A percentile compares a stretch with the other conserved stretches of the same genome.
Conservation (phyloP, 1,139 yeast genomes). For the Suhomyces ambrosiae region DNA sequence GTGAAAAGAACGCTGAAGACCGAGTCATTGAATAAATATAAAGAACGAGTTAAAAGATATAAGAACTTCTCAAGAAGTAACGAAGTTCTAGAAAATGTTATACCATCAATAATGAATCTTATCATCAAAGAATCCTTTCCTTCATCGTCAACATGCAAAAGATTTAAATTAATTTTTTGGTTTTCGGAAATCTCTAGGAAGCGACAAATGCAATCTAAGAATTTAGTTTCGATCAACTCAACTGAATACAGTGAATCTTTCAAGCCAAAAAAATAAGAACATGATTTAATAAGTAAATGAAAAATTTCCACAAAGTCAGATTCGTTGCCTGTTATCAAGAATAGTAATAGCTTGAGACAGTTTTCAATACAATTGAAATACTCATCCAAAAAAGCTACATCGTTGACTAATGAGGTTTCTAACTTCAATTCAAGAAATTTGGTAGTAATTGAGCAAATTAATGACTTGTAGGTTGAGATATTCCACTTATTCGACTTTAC, state of each 20-base stretch:
- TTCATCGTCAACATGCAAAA: constrained; percentile 35
- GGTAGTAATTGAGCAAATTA: constrained; percentile 49
- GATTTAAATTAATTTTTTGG: constrained; percentile 30
- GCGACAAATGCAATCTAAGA: constrained; percentile 33
- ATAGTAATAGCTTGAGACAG: constrained; percentile 44
- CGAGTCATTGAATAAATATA: constrained; percentile 51
- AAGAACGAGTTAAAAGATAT: constrained; percentile 42
- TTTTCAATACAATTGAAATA: constrained; percentile 32
- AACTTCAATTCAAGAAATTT: constrained; percentile 44
- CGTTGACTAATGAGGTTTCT: constrained; percentile 24
- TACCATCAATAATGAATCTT: constrained; percentile 42
- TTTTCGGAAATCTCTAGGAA: constrained; percentile 38
- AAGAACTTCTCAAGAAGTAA: constrained; percentile 52
- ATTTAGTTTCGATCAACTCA: constrained; percentile 34
- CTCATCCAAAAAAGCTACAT: constrained; percentile 22
- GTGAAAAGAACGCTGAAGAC: constrained; percentile 54
- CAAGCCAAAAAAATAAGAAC: constrained; percentile 26
- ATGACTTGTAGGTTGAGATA: constrained; percentile 63
- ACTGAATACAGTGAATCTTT: constrained; percentile 21
- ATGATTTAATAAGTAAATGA: constrained; percentile 28
- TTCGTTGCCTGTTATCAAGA: constrained; percentile 60
- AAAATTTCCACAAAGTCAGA: constrained; percentile 47
- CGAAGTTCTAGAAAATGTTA: constrained; percentile 36
- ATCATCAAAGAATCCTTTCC: constrained; percentile 37
- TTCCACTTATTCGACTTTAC: constrained; percentile 50